Base-by-base conservation (phyloP, 176 grass and related monocot genomes). In the sorghum (Sorghum bicolor) region DNA sequence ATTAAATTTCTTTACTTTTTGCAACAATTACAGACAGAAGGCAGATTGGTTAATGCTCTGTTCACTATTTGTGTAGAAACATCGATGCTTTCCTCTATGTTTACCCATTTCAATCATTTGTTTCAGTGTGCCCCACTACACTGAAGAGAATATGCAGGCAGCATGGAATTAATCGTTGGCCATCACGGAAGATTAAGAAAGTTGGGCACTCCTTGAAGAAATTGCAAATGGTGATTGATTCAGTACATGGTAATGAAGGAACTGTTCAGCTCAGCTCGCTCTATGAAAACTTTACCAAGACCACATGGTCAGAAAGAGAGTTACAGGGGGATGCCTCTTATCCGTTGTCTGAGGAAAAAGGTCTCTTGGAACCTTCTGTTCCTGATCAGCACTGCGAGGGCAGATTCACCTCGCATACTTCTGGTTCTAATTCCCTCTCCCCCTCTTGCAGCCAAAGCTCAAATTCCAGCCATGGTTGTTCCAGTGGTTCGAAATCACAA, bases 151-250 rank as follows among this genome's bases (percentile, higher is more conserved):
- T 99, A 81, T 99, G 97, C 71, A 90, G 97, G 72, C 93, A 96
- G 45, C 91, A 99, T 17, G 97, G 97, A 33, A 99, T 99, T 80
- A 84, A 72, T 70, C 93, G 97, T 26, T 99, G 97, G 97, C 97
- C 97, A 75, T 99, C 97, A 65, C 84, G 97, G 62, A 99, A 96
- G 88, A 99, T 99, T 60, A 99, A 94, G 79, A 99, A 99, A 87
- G 97, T 99, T 48, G 89, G 89, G 20, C 97, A 92, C 65, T 96
- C 97, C 12, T 88, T 99, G 36, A 91, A 89, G 84, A 99, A 99
- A 87, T 73, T 99, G 79, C 97, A 99, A 81, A 87, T 94, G 77
- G 93, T 99, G 20, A 92, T 99, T 67, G 89, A 99, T 84, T 96
- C 97, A 0, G 93, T 96, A 66, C 91, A 96, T 70, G 93, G 91